phyloP scores from a whole-genome alignment of 371 early-diverging fungal genomes.

The Mucor mucedo region DNA sequence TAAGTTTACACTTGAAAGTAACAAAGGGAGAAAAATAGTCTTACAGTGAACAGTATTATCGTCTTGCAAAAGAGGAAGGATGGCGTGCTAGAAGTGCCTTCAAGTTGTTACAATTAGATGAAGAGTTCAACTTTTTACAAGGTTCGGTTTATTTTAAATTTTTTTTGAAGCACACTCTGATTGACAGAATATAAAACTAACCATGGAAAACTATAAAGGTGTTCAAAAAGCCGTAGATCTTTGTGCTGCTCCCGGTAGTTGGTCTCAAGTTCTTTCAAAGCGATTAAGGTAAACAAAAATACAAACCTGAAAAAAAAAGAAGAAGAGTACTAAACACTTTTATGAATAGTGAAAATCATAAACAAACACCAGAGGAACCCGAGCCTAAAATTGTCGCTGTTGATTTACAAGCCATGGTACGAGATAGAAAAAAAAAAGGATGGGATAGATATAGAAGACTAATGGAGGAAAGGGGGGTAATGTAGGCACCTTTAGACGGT shows the following conservation, averaged over 20 bases:
- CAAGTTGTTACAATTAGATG: constrained; percentile 88
- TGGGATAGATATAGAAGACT: background rate
- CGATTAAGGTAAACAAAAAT: constrained; percentile 32
- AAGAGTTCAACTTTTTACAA: constrained; percentile 74
- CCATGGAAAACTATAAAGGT: constrained; percentile 44
- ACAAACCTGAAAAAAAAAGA: background rate
- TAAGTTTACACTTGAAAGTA: constrained; percentile 17
- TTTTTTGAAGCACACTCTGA: background rate
- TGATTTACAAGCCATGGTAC: constrained; percentile 97
- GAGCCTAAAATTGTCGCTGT: constrained; percentile 93
- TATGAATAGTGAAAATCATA: constrained; percentile 58
- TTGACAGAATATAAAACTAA: no score
- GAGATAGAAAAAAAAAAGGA: background rate
- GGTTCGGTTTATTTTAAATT: constrained; percentile 37
- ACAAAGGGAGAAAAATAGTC: background rate
- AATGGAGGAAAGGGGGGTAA: constrained; percentile 29
- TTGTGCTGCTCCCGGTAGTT: constrained; percentile 99
- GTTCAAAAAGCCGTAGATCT: constrained; percentile 96
- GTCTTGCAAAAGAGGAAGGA: constrained; percentile 96
- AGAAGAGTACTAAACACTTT: background rate
- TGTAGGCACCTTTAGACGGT: constrained; percentile 85
- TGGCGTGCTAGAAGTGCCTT: constrained; percentile 98
- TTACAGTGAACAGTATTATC: constrained; percentile 73
- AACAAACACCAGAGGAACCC: constrained; percentile 55
- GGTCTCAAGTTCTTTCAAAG: constrained; percentile 96